phyloP scores from a whole-genome alignment of 441 rosid species.

The Populus hybrid region DNA sequence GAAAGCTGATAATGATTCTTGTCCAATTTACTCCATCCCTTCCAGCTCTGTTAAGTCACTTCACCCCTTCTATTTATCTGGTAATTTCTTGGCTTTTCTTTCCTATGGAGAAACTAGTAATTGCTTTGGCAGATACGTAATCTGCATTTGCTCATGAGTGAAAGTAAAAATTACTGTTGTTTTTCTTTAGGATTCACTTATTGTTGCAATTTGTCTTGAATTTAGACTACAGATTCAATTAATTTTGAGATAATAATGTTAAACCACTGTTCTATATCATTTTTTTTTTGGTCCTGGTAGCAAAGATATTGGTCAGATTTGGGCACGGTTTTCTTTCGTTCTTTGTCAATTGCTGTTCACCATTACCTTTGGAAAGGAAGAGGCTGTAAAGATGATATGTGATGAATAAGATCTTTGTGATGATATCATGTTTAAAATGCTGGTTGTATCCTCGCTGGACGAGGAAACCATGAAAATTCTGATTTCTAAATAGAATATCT shows the following conservation, averaged over 20 bases:
- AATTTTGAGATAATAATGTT: not conserved
- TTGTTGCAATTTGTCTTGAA: not conserved
- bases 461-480: not conserved
- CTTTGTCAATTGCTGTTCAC: not conserved
- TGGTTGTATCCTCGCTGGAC: not conserved
- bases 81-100: constrained; percentile 41
- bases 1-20: constrained; percentile 66
- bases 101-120: constrained; percentile 8
- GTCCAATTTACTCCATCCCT: constrained; percentile 51
- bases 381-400: not conserved
- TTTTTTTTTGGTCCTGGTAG: not conserved
- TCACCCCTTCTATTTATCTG: constrained; percentile 43
- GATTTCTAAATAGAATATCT: not conserved
- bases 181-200: not conserved
- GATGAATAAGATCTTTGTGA: not conserved
- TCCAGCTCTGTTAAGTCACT: constrained; percentile 49
- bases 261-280: not conserved
- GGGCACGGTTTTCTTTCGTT: not conserved
- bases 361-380: not conserved
- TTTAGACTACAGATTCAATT: not conserved
- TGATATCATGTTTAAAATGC: not conserved
- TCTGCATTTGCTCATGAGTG: not conserved
- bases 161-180: not conserved
- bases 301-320: not conserved
- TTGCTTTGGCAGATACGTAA: not conserved